phyloP scores from a whole-genome alignment of 2,329 filamentous ascomycete species.

The Cryphonectria carpinicola region DNA sequence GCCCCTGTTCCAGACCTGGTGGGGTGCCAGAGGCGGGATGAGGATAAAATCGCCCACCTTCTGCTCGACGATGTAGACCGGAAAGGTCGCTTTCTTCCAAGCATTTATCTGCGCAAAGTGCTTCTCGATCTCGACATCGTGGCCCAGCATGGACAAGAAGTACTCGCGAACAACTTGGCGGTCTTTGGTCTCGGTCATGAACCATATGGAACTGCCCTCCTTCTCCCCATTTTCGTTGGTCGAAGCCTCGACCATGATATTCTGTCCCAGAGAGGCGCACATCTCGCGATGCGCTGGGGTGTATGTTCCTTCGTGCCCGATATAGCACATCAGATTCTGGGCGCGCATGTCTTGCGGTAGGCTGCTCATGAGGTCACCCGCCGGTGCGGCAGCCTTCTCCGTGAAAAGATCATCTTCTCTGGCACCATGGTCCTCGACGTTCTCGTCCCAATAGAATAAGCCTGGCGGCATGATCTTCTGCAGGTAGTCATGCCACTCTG shows the following conservation, averaged over 20 bases:
- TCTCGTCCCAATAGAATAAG: slow-evolving; percentile 91
- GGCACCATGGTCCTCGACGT: slow-evolving; percentile 54
- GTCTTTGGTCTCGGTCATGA: slow-evolving; percentile 97
- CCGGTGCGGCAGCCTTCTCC: slow-evolving; percentile 63
- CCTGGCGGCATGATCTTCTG: slow-evolving; percentile 76
- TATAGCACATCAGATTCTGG: slow-evolving; percentile 97
- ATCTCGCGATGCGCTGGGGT: slow-evolving; percentile 96
- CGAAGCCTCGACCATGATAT: slow-evolving; percentile 97
- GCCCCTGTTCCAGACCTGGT: slow-evolving; percentile 98
- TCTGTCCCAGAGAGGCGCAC: slow-evolving; percentile 94
- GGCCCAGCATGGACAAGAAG: slow-evolving; percentile 88
- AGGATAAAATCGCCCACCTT: slow-evolving; percentile 89
- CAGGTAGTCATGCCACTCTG: slow-evolving; percentile 81
- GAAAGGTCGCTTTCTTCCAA: slow-evolving; percentile 93
- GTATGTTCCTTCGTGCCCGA: slow-evolving; percentile 96
- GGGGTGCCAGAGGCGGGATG: slow-evolving; percentile 88
- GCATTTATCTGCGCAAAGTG: slow-evolving; percentile 96
- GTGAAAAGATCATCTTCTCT: slow-evolving; percentile 47
- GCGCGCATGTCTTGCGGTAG: slow-evolving; percentile 86
- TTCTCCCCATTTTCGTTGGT: slow-evolving; percentile 72
- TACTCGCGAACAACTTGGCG: slow-evolving; percentile 90
- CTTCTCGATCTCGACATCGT: slow-evolving; percentile 95
- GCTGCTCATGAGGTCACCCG: slow-evolving; percentile 94
- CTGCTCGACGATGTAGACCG: slow-evolving; percentile 91
- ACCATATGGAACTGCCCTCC: slow-evolving; percentile 92